phyloP scores from a whole-genome alignment of 768 basidiomycete genomes.

The Russula earlei region DNA sequence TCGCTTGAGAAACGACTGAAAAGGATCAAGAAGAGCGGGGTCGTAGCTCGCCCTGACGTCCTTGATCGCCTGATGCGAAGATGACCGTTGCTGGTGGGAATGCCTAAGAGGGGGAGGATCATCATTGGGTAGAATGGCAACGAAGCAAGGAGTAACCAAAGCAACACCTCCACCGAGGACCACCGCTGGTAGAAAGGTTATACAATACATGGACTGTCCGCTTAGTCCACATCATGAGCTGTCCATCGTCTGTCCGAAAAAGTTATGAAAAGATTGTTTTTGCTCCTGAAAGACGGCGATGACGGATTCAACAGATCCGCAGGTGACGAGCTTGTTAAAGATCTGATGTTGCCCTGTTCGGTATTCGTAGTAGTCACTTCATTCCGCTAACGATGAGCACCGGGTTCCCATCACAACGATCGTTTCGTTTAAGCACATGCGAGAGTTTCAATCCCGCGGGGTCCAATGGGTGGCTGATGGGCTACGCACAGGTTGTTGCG shows the following conservation, averaged over 20 bases:
- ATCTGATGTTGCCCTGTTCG: not conserved
- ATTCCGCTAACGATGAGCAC: constrained; percentile 71
- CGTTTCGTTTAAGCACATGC: constrained; percentile 93
- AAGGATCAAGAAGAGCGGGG: not conserved
- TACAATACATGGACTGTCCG: not conserved
- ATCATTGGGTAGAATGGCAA: no score
- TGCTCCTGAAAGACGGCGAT: not conserved
- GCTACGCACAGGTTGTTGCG: constrained; percentile 41
- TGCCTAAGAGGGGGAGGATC: no score
- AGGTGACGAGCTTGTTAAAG: not conserved
- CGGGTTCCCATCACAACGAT: constrained; percentile 84
- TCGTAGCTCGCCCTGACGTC: not conserved
- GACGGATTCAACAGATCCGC: not conserved
- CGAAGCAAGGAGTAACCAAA: no score
- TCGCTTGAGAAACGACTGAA: not conserved
- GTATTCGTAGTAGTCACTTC: constrained; percentile 72
- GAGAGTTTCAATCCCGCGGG: constrained; percentile 52
- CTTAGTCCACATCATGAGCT: not conserved
- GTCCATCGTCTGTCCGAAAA: not conserved
- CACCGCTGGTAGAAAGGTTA: not conserved
- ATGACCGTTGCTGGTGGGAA: not conserved
- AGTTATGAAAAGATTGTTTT: not conserved
- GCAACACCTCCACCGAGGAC: not conserved
- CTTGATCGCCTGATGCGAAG: not conserved
- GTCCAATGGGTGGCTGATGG: constrained; percentile 60